phyloP scores from a whole-genome alignment of 2,329 filamentous ascomycete species.

The Graphilbum fragrans region DNA sequence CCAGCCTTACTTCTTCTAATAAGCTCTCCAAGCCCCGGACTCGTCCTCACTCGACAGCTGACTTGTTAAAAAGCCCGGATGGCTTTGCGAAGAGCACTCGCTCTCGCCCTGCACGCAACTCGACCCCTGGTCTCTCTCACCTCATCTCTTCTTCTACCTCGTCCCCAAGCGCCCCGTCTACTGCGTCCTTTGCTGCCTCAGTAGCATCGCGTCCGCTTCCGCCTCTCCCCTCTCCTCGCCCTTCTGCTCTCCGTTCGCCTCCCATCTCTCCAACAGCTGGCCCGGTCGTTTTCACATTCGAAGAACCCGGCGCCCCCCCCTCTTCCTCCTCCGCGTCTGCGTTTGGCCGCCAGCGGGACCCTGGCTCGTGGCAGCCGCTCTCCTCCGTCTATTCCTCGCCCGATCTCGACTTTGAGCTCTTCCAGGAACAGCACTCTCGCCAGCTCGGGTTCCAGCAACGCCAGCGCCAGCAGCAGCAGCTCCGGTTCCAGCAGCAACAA shows the following conservation, averaged over 20 bases:
- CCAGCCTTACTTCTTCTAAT: constrained; percentile 15
- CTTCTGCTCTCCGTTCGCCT: background rate
- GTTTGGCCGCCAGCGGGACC: background rate
- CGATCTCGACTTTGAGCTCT: constrained; percentile 5
- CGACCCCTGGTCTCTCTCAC: constrained; percentile 14
- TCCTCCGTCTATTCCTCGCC: constrained; percentile 1
- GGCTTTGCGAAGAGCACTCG: constrained; percentile 17
- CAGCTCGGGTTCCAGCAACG: constrained; percentile 7
- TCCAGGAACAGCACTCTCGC: constrained; percentile 7
- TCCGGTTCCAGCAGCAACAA: constrained; percentile 7
- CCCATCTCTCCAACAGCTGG: constrained; percentile 1
- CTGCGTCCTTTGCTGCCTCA: background rate
- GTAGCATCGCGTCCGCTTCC: background rate
- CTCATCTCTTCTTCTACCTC: constrained; percentile 9
- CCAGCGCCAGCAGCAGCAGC: constrained; percentile 3
- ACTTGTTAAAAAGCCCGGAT: constrained; percentile 24
- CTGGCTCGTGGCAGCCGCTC: constrained; percentile 5
- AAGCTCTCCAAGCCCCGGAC: constrained; percentile 40
- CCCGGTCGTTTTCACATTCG: constrained; percentile 7
- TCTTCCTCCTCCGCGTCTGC: background rate
- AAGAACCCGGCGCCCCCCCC: constrained; percentile 4
- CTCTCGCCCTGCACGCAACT: constrained; percentile 12
- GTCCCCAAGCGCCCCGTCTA: constrained; percentile 5
- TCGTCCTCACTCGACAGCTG: constrained; percentile 26
- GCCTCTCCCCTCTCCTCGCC: background rate